phyloP scores from a whole-genome alignment of 345 rosid species.

The Bruguiera gymnorhiza region DNA sequence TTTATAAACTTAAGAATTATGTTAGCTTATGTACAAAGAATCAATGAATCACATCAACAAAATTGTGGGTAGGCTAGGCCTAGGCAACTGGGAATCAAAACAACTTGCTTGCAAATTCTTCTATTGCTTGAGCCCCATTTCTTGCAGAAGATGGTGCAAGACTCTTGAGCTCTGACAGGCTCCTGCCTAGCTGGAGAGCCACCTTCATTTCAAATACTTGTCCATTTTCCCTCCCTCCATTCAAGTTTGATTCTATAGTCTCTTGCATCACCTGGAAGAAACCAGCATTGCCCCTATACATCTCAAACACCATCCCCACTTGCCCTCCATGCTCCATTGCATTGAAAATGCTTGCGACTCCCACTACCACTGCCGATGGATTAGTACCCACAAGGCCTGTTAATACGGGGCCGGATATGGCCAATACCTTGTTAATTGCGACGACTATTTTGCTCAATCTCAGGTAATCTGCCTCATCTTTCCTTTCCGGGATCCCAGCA shows the following conservation, averaged over 20 bases:
- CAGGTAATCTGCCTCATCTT: slow-evolving; percentile 43
- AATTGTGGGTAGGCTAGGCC: neutral
- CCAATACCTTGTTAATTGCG: slow-evolving; percentile 38
- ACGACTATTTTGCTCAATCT: slow-evolving; percentile 36
- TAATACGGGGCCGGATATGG: slow-evolving; percentile 43
- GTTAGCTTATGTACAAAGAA: slow-evolving; percentile 2
- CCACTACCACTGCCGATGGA: slow-evolving; percentile 28
- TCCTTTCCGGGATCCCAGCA: slow-evolving; percentile 30
- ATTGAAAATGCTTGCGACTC: slow-evolving; percentile 32
- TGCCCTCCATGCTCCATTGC: slow-evolving; percentile 46
- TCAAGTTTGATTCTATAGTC: slow-evolving; percentile 33
- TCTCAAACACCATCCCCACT: slow-evolving; percentile 60
- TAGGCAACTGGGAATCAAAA: slow-evolving; percentile 11
- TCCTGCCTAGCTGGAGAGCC: slow-evolving; percentile 47
- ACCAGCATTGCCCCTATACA: slow-evolving; percentile 49
- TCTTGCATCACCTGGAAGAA: slow-evolving; percentile 44
- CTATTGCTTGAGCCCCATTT: slow-evolving; percentile 10
- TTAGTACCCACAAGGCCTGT: slow-evolving; percentile 34
- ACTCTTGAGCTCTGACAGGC: slow-evolving; percentile 39
- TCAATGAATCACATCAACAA: neutral
- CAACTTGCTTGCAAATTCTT: slow-evolving; percentile 52
- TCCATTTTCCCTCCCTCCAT: slow-evolving; percentile 45
- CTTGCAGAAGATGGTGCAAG: slow-evolving; percentile 22
- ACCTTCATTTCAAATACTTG: slow-evolving; percentile 34
- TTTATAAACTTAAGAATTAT: neutral